These are phyloP conservation scores for Sclerotinia trifoliorum DNA, from an alignment of 2,329 filamentous ascomycete species.

Conservation along the genomic window DNA sequence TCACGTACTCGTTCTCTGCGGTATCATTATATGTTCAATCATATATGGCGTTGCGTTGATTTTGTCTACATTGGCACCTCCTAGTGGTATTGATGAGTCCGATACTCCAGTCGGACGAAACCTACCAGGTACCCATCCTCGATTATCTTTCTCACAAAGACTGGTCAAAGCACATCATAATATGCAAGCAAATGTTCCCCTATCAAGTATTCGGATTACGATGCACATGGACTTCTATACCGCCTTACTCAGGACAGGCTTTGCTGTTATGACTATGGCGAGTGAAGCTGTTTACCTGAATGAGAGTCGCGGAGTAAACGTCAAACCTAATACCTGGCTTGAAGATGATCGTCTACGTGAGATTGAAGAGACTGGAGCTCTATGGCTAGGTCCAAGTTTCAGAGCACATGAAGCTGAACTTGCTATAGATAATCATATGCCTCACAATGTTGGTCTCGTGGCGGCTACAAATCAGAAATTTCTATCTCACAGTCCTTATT, in stretches of 20 bases:
- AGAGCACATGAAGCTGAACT: conserved; percentile 32
- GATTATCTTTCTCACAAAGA: conserved; percentile 54
- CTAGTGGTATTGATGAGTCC: conserved; percentile 30
- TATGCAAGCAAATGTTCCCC: conserved; percentile 85
- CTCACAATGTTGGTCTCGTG: conserved; percentile 36
- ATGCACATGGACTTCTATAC: conserved; percentile 96
- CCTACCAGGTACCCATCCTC: conserved; percentile 33
- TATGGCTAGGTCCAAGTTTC: conserved; percentile 40
- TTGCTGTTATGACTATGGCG: conserved; percentile 84
- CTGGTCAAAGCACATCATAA: conserved; percentile 75
- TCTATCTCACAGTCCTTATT: conserved; percentile 59
- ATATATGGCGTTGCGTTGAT: conserved; percentile 78
- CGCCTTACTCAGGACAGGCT: conserved; percentile 79
- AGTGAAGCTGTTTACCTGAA: conserved; percentile 96
- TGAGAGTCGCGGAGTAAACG: conserved; percentile 73
- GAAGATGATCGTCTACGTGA: conserved; percentile 83
- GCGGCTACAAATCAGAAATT: conserved; percentile 32
- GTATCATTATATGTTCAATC: conserved; percentile 69
- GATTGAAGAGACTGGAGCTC: conserved; percentile 54
- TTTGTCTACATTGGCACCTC: conserved; percentile 65
- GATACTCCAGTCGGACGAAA: conserved; percentile 42
- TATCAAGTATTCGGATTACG: conserved; percentile 76
- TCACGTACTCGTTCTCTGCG: conserved; percentile 80
- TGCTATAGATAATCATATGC: conserved; percentile 31
- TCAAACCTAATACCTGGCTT: conserved; percentile 81